phyloP scores from a whole-genome alignment of 2,329 filamentous ascomycete genomes.

The Botrytis deweyae region DNA sequence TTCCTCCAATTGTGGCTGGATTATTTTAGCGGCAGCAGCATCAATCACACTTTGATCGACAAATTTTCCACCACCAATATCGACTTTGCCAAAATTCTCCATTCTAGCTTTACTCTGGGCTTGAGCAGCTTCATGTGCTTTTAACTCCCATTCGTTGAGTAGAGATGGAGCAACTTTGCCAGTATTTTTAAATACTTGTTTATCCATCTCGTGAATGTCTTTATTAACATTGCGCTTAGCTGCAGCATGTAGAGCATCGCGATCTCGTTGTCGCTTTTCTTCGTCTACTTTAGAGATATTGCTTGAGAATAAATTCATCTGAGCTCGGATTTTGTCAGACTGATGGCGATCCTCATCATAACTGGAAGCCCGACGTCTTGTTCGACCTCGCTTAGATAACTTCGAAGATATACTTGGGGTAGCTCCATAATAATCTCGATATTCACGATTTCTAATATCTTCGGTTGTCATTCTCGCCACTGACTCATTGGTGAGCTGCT shows the following conservation, averaged over 20 bases:
- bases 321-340: slow-evolving; percentile 69
- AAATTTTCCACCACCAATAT: slow-evolving; percentile 79
- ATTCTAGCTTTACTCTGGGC: slow-evolving; percentile 61
- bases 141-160: slow-evolving; percentile 75
- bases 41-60: slow-evolving; percentile 78
- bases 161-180: slow-evolving; percentile 69
- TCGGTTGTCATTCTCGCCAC: slow-evolving; percentile 78
- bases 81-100: slow-evolving; percentile 56
- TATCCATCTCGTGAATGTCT: slow-evolving; percentile 76
- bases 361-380: slow-evolving; percentile 65
- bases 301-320: slow-evolving; percentile 76
- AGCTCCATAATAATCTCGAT: slow-evolving; percentile 71
- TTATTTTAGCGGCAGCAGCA: slow-evolving; percentile 69
- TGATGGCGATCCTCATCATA: slow-evolving; percentile 61
- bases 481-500: slow-evolving; percentile 80
- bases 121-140: slow-evolving; percentile 68
- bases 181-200: slow-evolving; percentile 73
- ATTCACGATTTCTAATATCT: slow-evolving; percentile 59
- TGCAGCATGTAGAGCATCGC: slow-evolving; percentile 70
- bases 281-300: slow-evolving; percentile 67
- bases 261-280: slow-evolving; percentile 72
- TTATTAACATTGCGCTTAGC: slow-evolving; percentile 86
- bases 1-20: slow-evolving; percentile 82
- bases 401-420: slow-evolving; percentile 49
- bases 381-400: slow-evolving; percentile 54